Evolutionary conservation across 2,329 filamentous ascomycete genomes (phyloP).

Genomic region (Samsoniella hepiali): DNA sequence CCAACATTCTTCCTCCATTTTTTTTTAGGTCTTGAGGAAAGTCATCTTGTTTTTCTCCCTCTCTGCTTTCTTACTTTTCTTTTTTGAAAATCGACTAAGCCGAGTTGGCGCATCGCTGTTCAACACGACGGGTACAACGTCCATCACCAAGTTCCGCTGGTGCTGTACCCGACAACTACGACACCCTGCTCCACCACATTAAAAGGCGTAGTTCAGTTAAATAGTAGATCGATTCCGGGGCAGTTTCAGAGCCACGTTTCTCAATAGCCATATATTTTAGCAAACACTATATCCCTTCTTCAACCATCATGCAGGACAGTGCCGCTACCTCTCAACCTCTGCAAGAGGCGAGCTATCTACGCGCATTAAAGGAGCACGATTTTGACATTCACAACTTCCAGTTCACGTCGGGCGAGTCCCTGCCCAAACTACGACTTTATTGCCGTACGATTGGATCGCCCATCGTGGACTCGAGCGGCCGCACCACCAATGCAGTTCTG

Average conservation of each 20-base stretch:
- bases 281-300: neutral
- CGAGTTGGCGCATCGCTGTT: neutral
- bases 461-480: neutral
- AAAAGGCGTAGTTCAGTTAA: neutral
- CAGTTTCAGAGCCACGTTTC: neutral
- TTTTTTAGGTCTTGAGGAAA: too few species aligned
- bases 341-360: neutral
- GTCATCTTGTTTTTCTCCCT: too few species aligned
- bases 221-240: neutral
- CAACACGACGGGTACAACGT: neutral
- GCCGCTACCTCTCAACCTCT: neutral
- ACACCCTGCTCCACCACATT: neutral
- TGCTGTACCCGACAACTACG: neutral
- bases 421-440: neutral
- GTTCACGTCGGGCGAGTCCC: neutral
- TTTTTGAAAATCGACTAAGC: neutral
- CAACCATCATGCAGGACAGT: neutral
- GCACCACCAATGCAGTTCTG: slow-evolving; percentile 24
- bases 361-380: neutral
- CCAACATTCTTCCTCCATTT: too few species aligned
- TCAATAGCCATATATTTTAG: neutral
- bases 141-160: neutral
- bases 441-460: slow-evolving; percentile 2
- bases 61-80: too few species aligned
- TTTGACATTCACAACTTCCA: neutral